These are phyloP conservation scores for Chenopodium suecicum DNA, from an alignment of 148 eudicot genomes.

Conservation along the genomic window DNA sequence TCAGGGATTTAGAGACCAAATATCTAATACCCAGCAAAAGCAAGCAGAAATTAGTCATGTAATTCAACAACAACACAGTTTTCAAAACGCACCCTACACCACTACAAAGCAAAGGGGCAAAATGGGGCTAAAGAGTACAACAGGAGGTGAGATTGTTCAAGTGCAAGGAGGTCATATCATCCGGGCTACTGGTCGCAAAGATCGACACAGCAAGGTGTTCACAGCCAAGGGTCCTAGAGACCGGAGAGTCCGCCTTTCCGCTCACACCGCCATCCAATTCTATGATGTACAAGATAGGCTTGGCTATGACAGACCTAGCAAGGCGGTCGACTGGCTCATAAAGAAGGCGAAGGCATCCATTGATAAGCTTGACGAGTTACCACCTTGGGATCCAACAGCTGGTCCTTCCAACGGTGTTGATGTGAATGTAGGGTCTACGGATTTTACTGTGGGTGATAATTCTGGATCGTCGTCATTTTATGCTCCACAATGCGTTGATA, in stretches of 20 bases:
- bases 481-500: constrained; percentile 22
- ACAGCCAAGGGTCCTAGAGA: constrained; percentile 47
- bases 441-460: constrained; percentile 21
- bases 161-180: constrained; percentile 50
- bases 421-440: constrained; percentile 14
- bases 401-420: neutral
- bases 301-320: constrained; percentile 45
- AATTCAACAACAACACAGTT: constrained; percentile 7
- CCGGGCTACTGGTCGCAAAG: constrained; percentile 44
- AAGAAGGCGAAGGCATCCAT: constrained; percentile 41
- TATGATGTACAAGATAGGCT: constrained; percentile 47
- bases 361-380: constrained; percentile 35
- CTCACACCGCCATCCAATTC: constrained; percentile 49
- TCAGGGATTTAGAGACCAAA: constrained; percentile 20
- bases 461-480: constrained; percentile 25
- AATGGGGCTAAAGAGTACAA: constrained; percentile 30
- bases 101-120: constrained; percentile 18
- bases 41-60: constrained; percentile 5
- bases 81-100: neutral
- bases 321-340: constrained; percentile 49
- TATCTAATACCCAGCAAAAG: constrained; percentile 5
- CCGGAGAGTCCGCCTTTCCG: constrained; percentile 42
- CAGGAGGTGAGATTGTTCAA: constrained; percentile 37
- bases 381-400: constrained; percentile 40
- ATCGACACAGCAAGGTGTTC: constrained; percentile 49